Evolutionary conservation across 257 asterid genomes (phyloP).

Genomic region (Rauvolfia tetraphylla): DNA sequence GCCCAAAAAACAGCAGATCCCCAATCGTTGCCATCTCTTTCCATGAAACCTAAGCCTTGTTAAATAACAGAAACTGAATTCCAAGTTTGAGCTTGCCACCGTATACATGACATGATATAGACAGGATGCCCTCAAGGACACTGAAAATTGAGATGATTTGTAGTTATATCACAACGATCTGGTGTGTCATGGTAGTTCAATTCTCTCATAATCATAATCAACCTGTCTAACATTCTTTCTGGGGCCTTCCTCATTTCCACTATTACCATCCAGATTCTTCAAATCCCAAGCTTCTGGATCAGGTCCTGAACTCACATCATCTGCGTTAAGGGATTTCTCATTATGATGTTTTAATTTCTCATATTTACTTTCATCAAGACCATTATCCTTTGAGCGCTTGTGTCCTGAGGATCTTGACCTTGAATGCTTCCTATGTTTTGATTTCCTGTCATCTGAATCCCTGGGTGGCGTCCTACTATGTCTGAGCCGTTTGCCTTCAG

Average conservation of each 20-base stretch:
- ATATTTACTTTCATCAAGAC: conserved; percentile 35
- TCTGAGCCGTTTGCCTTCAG: conserved; percentile 23
- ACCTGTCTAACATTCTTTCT: conserved; percentile 19
- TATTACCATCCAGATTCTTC: conserved; percentile 27
- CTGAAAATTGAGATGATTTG: conserved; percentile 13
- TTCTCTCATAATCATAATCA: conserved; percentile 15
- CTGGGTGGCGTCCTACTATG: conserved; percentile 38
- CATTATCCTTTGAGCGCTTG: conserved; percentile 26
- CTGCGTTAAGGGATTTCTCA: conserved; percentile 37
- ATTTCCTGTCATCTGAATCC: conserved; percentile 45
- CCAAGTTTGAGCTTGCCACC: not conserved
- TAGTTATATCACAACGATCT: conserved; percentile 18
- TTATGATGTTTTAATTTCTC: conserved; percentile 36
- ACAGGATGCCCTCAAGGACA: not conserved
- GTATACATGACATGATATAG: not conserved
- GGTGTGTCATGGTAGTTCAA: conserved; percentile 19
- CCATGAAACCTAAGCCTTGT: conserved; percentile 7
- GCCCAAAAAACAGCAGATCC: not conserved
- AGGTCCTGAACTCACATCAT: conserved; percentile 28
- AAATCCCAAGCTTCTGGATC: conserved; percentile 28
- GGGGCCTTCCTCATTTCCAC: conserved; percentile 26
- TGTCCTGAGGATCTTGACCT: conserved; percentile 55
- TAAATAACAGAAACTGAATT: not conserved
- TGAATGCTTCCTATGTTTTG: conserved; percentile 52
- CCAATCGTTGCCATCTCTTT: conserved; percentile 5